Evolutionary conservation across 2,329 filamentous ascomycete species (phyloP), one percentile per base, ranked within the genome.

Genomic region (Hypoxylon sp.): DNA sequence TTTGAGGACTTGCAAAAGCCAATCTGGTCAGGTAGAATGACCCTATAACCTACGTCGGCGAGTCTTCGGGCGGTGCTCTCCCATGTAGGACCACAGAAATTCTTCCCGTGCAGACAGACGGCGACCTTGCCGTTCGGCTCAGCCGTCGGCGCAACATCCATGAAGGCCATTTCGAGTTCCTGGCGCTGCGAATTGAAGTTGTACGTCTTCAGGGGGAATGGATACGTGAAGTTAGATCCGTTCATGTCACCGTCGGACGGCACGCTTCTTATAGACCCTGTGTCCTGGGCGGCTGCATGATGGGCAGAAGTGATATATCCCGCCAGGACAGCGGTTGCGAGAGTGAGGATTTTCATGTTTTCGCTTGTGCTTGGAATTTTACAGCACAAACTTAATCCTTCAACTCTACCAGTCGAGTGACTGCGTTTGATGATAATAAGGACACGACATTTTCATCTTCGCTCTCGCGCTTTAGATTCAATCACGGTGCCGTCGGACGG

Each of bases 1-100:
- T 87, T 87, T 24, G 81, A 80, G 7, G 83, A 86, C 73, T 86
- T 86, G 80, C 84, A 87, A 76, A 85, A 87, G 62, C 85, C 84
- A 48, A 87, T 75, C 66, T 87, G 84, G 67, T 87, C 85, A 0
- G 84, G 82, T 2, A 84, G 75, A 52, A 87, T 80, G 53, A 86
- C 82, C 38, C 84, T 82, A 68, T 84, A 86, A 42, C 84, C 84
- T 26, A 71, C 72, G 2, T 69, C 65, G 2, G 77, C 70, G 56
- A 87, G 79, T 9, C 76, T 72, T 9, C 73, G 66, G n/a, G 82
- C 81, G 12, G 83, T 85, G 14, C 73, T 74, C 56, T 80, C 77
- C 84, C 84, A 87, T 6, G 84, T 87, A 20, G 82, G 77, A 33
- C 79, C 81, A 72, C 84, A 87, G 67, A 87, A 87, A 74, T 86